Percentiles rank a stretch among this genome's conserved stretches.
Conservation (phyloP, 495 filamentous ascomycete genomes). For the Neurospora discreta region DNA sequence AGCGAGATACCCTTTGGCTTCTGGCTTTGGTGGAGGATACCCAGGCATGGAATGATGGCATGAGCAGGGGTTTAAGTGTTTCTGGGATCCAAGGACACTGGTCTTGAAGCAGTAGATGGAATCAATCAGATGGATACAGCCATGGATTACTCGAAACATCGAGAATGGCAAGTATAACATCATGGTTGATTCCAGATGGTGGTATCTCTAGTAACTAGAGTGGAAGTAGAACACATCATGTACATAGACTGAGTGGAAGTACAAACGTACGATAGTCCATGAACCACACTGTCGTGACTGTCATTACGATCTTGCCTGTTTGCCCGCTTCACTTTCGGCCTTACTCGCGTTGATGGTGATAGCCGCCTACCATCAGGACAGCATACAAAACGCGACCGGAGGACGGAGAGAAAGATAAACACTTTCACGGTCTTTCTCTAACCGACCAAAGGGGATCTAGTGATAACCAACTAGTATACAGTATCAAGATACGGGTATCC, state of each 20-base stretch:
- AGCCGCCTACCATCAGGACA: no score
- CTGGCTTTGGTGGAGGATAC: background rate
- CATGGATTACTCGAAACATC: background rate
- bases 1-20: background rate
- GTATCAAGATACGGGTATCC: background rate
- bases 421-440: no score
- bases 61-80: background rate
- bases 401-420: no score
- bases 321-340: background rate
- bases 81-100: background rate
- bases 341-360: background rate
- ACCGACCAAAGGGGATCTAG: slow-evolving; percentile 63
- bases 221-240: background rate
- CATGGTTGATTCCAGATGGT: background rate
- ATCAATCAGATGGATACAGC: background rate
- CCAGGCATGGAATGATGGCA: background rate
- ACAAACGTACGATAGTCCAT: background rate
- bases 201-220: background rate
- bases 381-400: no score
- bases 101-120: background rate
- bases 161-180: background rate
- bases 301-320: background rate
- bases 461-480: no score
- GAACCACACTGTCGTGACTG: background rate
- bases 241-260: background rate